These are phyloP conservation scores for Albophoma yamanashiensis DNA, from an alignment of 2,329 filamentous ascomycete species.

Conservation along the genomic window DNA sequence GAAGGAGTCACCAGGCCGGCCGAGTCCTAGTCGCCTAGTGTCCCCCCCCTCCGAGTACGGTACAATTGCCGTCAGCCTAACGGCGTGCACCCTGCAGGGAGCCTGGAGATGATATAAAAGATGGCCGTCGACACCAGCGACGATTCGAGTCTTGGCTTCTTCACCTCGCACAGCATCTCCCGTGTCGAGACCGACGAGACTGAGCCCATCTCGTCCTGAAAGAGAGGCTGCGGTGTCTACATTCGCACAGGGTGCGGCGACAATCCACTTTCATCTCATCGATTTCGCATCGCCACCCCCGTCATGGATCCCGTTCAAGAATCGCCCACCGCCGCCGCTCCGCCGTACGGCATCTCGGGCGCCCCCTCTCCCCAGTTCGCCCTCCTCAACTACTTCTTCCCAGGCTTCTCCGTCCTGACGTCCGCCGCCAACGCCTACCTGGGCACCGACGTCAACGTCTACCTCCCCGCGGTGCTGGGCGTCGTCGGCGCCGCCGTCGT, in stretches of 20 bases:
- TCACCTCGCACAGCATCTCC: background rate
- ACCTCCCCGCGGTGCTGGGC: conserved; percentile 46
- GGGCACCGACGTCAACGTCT: conserved; percentile 50
- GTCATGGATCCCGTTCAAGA: conserved; percentile 3
- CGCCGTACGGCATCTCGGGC: conserved; percentile 2
- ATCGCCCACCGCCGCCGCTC: background rate
- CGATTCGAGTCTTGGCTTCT: background rate
- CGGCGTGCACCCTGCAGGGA: background rate
- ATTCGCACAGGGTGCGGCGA: background rate
- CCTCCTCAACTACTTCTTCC: conserved; percentile 53
- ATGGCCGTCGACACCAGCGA: background rate
- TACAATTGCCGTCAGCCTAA: background rate
- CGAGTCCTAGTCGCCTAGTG: background rate
- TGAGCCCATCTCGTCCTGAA: background rate
- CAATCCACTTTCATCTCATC: background rate
- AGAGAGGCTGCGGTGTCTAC: background rate
- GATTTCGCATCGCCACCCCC: background rate
- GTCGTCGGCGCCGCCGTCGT: conserved; percentile 36
- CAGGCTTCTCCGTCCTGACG: conserved; percentile 51
- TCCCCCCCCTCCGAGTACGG: background rate
- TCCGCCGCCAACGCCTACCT: conserved; percentile 43
- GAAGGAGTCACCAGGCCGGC: background rate
- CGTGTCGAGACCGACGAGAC: background rate
- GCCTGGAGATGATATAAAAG: background rate
- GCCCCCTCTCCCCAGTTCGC: conserved; percentile 26